These are phyloP conservation scores for Coemansia sp. DNA, from an alignment of 192 early-diverging fungal species.

Conservation along the genomic window DNA sequence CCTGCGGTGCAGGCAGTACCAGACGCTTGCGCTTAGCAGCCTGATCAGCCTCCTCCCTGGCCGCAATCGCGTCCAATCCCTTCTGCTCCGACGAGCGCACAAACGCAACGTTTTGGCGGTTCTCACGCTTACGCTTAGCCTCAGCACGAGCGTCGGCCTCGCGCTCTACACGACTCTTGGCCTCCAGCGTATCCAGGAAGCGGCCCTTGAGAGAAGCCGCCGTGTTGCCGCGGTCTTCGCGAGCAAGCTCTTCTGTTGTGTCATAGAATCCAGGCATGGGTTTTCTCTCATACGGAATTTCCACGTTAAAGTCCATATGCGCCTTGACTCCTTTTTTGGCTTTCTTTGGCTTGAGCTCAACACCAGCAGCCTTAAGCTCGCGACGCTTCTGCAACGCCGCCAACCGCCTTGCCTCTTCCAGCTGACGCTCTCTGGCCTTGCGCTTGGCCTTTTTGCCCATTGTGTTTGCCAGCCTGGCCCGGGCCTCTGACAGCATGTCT, in stretches of 20 bases:
- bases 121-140: slow-evolving; percentile 70
- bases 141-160: slow-evolving; percentile 81
- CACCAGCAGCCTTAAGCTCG: slow-evolving; percentile 97
- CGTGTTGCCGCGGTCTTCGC: slow-evolving; percentile 46
- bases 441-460: slow-evolving; percentile 99
- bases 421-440: slow-evolving; percentile 95
- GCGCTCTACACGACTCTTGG: slow-evolving; percentile 76
- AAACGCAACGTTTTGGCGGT: slow-evolving; percentile 46
- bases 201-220: slow-evolving; percentile 68
- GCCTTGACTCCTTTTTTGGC: slow-evolving; percentile 59
- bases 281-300: slow-evolving; percentile 91
- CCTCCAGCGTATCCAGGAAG: slow-evolving; percentile 77
- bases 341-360: slow-evolving; percentile 74
- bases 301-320: slow-evolving; percentile 92
- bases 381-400: slow-evolving; percentile 89
- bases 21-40: slow-evolving; percentile 73
- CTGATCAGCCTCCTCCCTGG: slow-evolving; percentile 67
- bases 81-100: slow-evolving; percentile 47
- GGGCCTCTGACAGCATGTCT: slow-evolving; percentile 98
- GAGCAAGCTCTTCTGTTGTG: slow-evolving; percentile 79
- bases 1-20: slow-evolving; percentile 86
- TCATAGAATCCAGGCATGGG: slow-evolving; percentile 92
- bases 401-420: slow-evolving; percentile 92
- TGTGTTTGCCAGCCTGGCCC: slow-evolving; percentile 97
- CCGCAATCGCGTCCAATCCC: slow-evolving; percentile 36